Percentiles rank a stretch among this genome's conserved stretches.
phyloP scores from a whole-genome alignment of 2,329 filamentous ascomycete species.

The Calonectria pseudoturangicola region DNA sequence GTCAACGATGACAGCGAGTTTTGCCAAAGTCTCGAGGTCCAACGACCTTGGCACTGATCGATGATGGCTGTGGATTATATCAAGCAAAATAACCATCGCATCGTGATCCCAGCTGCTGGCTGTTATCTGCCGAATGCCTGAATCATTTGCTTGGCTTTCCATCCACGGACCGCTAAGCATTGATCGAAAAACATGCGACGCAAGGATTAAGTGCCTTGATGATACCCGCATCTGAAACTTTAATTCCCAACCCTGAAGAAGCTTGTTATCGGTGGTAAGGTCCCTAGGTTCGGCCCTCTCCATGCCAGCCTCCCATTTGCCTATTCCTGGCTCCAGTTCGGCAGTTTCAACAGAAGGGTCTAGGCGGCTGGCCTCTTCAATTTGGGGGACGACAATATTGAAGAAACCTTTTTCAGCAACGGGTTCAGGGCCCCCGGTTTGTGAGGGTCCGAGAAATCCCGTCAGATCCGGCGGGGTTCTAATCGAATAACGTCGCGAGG shows the following conservation, averaged over 20 bases:
- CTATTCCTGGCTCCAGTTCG: too few relatives aligned
- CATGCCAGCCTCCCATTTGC: too few relatives aligned
- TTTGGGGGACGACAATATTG: too few relatives aligned
- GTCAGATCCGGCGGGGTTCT: too few relatives aligned
- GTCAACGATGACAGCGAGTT: slow-evolving; percentile 29
- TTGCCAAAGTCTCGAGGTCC: not conserved
- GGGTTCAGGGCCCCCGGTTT: too few relatives aligned
- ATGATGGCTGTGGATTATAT: slow-evolving; percentile 14
- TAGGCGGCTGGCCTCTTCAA: too few relatives aligned
- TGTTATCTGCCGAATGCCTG: not conserved
- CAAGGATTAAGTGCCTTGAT: slow-evolving; percentile 6
- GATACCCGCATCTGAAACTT: slow-evolving; percentile 14
- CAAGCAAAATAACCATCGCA: not conserved
- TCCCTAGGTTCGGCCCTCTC: too few relatives aligned
- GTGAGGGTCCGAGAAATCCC: too few relatives aligned
- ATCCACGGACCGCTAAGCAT: slow-evolving; percentile 24
- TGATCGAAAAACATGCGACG: not conserved
- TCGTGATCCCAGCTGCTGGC: slow-evolving; percentile 25
- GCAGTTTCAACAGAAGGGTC: too few relatives aligned
- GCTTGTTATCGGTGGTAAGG: not conserved
- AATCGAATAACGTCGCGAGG: too few relatives aligned
- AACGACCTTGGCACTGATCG: accelerated
- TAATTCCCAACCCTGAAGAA: not conserved
- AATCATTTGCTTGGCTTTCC: not conserved
- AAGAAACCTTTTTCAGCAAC: too few relatives aligned